Conservation (phyloP, 2,329 filamentous ascomycete genomes). For the Didymella lethalis region DNA sequence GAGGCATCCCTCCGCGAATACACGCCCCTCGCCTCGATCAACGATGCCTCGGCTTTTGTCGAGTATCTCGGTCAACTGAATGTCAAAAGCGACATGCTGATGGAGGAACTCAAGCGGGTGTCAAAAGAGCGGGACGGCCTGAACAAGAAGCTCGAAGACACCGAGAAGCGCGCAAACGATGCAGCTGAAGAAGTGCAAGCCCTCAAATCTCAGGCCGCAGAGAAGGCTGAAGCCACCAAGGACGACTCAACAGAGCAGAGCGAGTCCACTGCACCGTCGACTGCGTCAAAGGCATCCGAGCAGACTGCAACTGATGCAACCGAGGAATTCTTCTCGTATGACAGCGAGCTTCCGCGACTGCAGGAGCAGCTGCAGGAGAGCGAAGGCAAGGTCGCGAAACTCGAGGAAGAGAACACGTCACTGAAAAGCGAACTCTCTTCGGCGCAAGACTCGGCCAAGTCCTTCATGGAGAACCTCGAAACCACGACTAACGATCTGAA, state of each 20-base stretch:
- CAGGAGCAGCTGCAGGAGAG: conserved; percentile 76
- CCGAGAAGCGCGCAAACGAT: conserved; percentile 68
- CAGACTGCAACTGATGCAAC: conserved; percentile 48
- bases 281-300: conserved; percentile 36
- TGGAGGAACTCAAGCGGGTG: conserved; percentile 90
- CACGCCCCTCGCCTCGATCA: conserved; percentile 88
- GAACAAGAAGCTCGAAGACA: conserved; percentile 77
- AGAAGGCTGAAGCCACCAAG: conserved; percentile 26
- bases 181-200: conserved; percentile 70
- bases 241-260: conserved; percentile 40
- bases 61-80: conserved; percentile 91
- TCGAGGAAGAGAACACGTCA: conserved; percentile 72
- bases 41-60: conserved; percentile 80
- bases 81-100: conserved; percentile 87
- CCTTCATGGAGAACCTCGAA: conserved; percentile 66
- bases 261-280: conserved; percentile 38
- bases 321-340: conserved; percentile 91
- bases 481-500: conserved; percentile 70
- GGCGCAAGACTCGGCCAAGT: conserved; percentile 69
- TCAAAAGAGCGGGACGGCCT: conserved; percentile 80
- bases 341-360: conserved; percentile 84
- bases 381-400: conserved; percentile 71
- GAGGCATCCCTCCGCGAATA: conserved; percentile 90
- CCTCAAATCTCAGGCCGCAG: conserved; percentile 52
- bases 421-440: conserved; percentile 75